Evolutionary conservation across 1,139 yeast genomes (phyloP), one percentile per base, ranked within the genome.

Genomic region (Suhomyces kunorum): DNA sequence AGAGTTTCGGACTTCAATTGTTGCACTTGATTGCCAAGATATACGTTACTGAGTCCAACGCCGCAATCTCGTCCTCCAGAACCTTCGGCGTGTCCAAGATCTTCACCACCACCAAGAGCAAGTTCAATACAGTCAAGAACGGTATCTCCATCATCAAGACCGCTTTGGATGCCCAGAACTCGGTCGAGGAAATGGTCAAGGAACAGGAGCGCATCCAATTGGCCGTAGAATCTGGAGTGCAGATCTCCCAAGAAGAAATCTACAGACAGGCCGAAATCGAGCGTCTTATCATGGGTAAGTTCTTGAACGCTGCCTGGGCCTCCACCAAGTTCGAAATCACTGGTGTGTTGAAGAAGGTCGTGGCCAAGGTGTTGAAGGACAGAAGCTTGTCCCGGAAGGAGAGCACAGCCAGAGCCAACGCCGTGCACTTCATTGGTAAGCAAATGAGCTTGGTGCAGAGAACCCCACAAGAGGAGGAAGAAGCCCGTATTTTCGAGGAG

Each of bases 281-380:
- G 55, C 70, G 83, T 40, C 64, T 75, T 25, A 75, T 83, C 61
- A 82, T 85, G 3, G 92, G 94, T 19, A 84, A 85, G 58, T 72
- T 85, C 38, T 70, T 85, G 41, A 85, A 84, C 13, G 82, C 87
- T 8, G 88, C 87, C 16, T 85, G 95, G 95, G 86, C 84, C 1
- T 74, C 86, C 29, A 80, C 88, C 12, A 83, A 81, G 53, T 84
- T 78, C 55, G 95, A 85, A 61, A 80, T 84, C 34, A 81, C 83
- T 34, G 78, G 81, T 19, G 77, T 83, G 6, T 64, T 85, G 49
- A 78, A 80, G 50, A 82, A 78, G 48, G 90, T 84, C 8, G 81
- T 87, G 54, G 76, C 78, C 42, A 68, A 63, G 44, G 65, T 85
- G 1, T 65, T 85, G 44, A 70, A 72, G 43, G 89, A 84, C 50